Percentiles rank a stretch among this genome's conserved stretches.
phyloP scores from a whole-genome alignment of 2,329 filamentous ascomycete species.

The Botrytis elliptica region DNA sequence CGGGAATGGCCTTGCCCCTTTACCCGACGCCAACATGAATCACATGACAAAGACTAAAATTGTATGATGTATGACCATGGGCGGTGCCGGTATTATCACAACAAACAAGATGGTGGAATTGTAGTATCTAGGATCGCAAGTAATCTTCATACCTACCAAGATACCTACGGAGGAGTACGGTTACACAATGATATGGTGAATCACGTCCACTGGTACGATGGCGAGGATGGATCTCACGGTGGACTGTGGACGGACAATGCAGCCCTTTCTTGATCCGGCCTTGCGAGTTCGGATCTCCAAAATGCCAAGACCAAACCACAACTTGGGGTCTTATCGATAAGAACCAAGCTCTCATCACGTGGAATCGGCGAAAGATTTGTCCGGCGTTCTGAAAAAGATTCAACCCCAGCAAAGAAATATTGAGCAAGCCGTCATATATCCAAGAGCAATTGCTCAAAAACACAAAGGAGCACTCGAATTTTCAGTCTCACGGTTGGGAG shows the following conservation, averaged over 20 bases:
- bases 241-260: background rate
- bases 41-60: background rate
- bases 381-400: slow-evolving; percentile 13
- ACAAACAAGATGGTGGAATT: background rate
- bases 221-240: background rate
- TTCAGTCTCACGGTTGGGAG: background rate
- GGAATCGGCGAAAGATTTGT: slow-evolving; percentile 13
- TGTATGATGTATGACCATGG: background rate
- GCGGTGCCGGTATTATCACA: background rate
- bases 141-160: background rate
- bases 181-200: background rate
- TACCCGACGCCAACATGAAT: background rate
- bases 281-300: slow-evolving; percentile 1
- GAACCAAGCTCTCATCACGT: background rate
- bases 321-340: slow-evolving; percentile 18
- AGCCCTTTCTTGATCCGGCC: background rate
- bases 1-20: background rate
- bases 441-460: slow-evolving; percentile 12
- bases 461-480: background rate
- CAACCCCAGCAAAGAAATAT: slow-evolving; percentile 9
- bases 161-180: background rate
- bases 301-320: background rate
- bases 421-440: background rate
- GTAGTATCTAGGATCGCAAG: background rate
- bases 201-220: background rate